Evolutionary conservation across 441 rosid species (phyloP), one percentile per base, ranked within the genome.

Genomic region (Adansonia gregorii): DNA sequence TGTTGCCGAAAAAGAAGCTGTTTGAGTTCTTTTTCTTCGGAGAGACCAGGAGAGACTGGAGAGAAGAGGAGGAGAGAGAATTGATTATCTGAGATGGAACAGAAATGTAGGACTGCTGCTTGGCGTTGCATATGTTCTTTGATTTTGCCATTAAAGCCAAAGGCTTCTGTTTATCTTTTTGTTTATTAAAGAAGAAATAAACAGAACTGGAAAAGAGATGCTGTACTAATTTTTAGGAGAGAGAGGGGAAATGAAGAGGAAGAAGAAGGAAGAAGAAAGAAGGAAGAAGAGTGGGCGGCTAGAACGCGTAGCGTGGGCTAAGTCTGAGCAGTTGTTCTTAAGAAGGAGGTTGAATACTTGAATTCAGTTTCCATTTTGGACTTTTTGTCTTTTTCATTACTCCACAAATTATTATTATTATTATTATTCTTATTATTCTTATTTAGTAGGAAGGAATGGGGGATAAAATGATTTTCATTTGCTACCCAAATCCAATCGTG

Each of bases 41-140:
- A 4, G 98, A 89, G 55, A 88, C 85, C 48, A 92, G 88, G 55
- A 91, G 89, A 48, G 86, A 82, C 43, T 89, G 90, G 65, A 88
- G 80, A 6, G 94, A 88, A 65, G 90, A 87, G 59, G 94, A 93
- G 19, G 97, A 86, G 39, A 87, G 74, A 24, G 90, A 83, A 55
- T 81, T 91, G 65, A 90, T 93, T 69, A 91, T 87, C 80, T 87
- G 93, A 49, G 97, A 86, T 39, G 94, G 92, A 56, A 94, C 94
- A 14, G 90, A 86, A 63, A 92, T 90, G 86, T 88, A 93, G n/a
- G 88, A 83, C 48, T 88, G 87, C 78, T 81, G 89, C 68, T 80
- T 76, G 12, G 79, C 73, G 78, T 60, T 83, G 7, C 73, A 72
- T 78, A 78, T 83, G 78, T 74, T 83, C 87, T 90, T 90, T 55